Base-by-base conservation (phyloP, 176 grass and related monocot genomes). In the Musa beccarii region DNA sequence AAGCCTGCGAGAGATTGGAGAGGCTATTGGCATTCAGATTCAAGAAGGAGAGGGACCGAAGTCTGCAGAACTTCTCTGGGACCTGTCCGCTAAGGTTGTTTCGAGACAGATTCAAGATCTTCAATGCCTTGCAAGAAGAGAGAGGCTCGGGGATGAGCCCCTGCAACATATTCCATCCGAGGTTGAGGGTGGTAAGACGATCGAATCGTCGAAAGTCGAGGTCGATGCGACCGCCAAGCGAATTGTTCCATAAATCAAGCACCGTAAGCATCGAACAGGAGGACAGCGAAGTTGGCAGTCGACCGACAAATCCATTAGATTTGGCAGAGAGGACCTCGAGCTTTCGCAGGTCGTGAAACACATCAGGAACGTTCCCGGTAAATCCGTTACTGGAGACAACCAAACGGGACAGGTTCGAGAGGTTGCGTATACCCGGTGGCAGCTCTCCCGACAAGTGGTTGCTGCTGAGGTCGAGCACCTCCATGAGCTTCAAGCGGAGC, bases 311-410 rank as follows among this genome's bases (percentile, higher is more conserved):
- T 8, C 6, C 6, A 69, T 69, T 69, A 6, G 66, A 49, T 49
- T 55, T 52, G 10, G 21, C n/a, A 1, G 51, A 12, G 52, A 73
- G 55, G 13, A 15, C n/a, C 52, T 55, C 21, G 0, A 73, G 71
- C 51, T 56, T 55, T 54, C 8, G 71, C 43, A 73, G 71, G 71
- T 1, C 21, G 9, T 73, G 52, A 28, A 73, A 73, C n/a, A n/a
- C 10, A 28, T 56, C 23, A 2, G 71, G 71, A 26, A 69, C 17
- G 26, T 16, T 69, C 6, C 66, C 66, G 16, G 28, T 69, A 10
- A 69, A 19, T 2, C 26, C 2, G 66, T 69, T 69, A 14, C 10
- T 69, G 66, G 66, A 49, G 12, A 69, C 14, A 19, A 49, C 66
- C 14, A 69, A 69, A 19, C 49, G 66, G 14, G 6, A 14, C 12